Percentiles rank a stretch among this genome's conserved stretches.
Evolutionary conservation across 192 early-diverging fungal species (phyloP).

Genomic region (Mortierella antarctica): DNA sequence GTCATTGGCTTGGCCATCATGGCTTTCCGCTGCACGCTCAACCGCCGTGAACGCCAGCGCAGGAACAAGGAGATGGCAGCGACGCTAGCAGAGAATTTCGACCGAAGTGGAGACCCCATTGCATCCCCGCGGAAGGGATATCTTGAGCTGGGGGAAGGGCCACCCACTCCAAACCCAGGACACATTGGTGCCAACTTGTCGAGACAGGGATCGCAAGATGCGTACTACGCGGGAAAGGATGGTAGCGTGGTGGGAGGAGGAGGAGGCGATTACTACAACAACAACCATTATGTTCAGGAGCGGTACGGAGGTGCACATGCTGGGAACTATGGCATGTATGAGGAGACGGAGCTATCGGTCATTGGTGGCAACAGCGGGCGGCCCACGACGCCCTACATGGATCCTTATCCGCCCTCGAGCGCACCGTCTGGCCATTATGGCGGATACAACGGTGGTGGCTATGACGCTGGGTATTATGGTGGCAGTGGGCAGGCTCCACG

Average conservation of each 20-base stretch:
- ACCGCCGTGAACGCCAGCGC: conserved; percentile 15
- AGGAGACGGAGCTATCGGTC: conserved; percentile 47
- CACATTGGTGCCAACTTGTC: conserved; percentile 15
- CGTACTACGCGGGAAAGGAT: conserved; percentile 19
- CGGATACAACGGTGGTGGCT: conserved; percentile 40
- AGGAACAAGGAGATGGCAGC: conserved; percentile 50
- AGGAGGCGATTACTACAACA: conserved; percentile 26
- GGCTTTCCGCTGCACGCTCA: conserved; percentile 31
- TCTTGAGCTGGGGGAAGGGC: conserved; percentile 34
- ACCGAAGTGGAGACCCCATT: conserved; percentile 30
- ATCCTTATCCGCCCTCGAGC: conserved; percentile 15
- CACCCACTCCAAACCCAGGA: conserved; percentile 11
- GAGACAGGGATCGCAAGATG: conserved; percentile 45
- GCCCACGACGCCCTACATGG: conserved; percentile 10
- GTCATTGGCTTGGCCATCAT: conserved; percentile 29
- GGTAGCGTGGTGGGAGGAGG: conserved; percentile 8
- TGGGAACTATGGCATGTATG: conserved; percentile 37
- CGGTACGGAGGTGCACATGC: conserved; percentile 31
- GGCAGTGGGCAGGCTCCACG: conserved; percentile 17
- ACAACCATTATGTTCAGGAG: conserved; percentile 39
- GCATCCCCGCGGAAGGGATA: conserved; percentile 35
- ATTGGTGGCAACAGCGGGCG: conserved; percentile 25
- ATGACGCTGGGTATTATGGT: conserved; percentile 20
- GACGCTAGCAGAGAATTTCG: conserved; percentile 35
- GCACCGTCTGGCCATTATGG: conserved; percentile 28